Conservation (phyloP, 2,329 filamentous ascomycete genomes). For the Aureobasidium sp. region DNA sequence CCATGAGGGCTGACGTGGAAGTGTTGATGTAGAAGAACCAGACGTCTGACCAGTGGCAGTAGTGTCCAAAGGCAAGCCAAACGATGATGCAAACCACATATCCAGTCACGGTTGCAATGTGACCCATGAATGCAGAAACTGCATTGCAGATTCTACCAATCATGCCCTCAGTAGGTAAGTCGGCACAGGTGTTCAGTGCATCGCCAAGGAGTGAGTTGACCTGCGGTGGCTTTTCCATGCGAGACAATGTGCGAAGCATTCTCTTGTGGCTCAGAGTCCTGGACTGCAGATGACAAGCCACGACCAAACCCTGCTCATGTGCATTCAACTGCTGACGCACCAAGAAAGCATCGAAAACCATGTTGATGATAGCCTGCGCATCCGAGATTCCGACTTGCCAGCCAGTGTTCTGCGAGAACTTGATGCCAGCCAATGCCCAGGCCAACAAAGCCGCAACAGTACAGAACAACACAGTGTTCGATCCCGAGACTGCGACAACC, state of each 20-base stretch:
- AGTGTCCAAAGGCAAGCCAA: background rate
- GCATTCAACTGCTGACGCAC: background rate
- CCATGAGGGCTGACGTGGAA: background rate
- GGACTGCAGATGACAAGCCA: background rate
- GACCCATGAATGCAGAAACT: background rate
- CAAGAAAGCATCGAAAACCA: background rate
- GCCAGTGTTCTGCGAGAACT: background rate
- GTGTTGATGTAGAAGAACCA: slow-evolving; percentile 3
- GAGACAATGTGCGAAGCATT: background rate
- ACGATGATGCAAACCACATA: background rate
- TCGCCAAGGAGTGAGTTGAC: background rate
- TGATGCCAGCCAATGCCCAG: background rate
- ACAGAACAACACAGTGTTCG: background rate
- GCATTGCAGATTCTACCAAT: background rate
- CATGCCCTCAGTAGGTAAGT: background rate
- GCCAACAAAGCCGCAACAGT: background rate
- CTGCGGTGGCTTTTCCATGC: background rate
- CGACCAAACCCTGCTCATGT: background rate
- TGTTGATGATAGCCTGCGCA: background rate
- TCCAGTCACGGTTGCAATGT: background rate
- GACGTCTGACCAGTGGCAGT: background rate
- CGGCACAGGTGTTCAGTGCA: too few species aligned
- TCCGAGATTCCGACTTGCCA: background rate
- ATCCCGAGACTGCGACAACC: background rate
- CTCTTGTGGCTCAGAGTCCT: background rate